Base-by-base conservation (phyloP, 768 basidiomycete species). In the Termitomyces sp. region DNA sequence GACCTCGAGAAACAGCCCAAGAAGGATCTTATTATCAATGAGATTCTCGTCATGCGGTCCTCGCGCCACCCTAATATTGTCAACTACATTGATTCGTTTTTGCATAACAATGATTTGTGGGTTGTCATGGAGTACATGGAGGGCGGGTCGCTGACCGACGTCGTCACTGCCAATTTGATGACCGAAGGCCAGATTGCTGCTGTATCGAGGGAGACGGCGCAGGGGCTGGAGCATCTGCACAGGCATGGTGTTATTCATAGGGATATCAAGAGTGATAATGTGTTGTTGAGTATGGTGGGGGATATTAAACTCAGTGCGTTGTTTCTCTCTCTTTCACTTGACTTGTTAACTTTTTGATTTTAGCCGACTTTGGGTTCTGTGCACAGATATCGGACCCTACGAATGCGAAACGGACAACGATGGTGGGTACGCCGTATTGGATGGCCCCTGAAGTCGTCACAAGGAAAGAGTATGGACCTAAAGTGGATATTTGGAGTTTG, bases 91-190 rank as follows among this genome's bases (percentile, higher is more conserved):
- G 97, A 99, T 68, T 96, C 94, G 2, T 99, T 98, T 82, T 72
- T 98, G 41, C 84, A 96, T 77, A 94, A 92, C 79, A 97, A 96
- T 69, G 97, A 98, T 66, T 78, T 99, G 3, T 98, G 97, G 97
- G 94, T 99, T 38, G 93, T 98, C 54, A 98, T 99, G 97, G 97
- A 98, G 74, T 98, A 95, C 72, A 98, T 98, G 96, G 95, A 98
- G 72, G 95, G 95, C 40, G 91, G 93, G 34, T 87, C 84, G 30
- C 74, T 98, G 43, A 99, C 96, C 5, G 96, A 98, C 66, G 94
- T 98, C 58, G 94, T 94, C 62, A 94, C 92, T 17, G 90, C 88
- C 49, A 94, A 95, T 69, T 72, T 97, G 65, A 98, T 99, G 94
- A 94, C 90, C 0, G 97, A 98, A 69, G 97, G 95, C 1, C 97